These are phyloP conservation scores for Patellaria atrata DNA, from an alignment of 495 filamentous ascomycete genomes.

Conservation along the genomic window DNA sequence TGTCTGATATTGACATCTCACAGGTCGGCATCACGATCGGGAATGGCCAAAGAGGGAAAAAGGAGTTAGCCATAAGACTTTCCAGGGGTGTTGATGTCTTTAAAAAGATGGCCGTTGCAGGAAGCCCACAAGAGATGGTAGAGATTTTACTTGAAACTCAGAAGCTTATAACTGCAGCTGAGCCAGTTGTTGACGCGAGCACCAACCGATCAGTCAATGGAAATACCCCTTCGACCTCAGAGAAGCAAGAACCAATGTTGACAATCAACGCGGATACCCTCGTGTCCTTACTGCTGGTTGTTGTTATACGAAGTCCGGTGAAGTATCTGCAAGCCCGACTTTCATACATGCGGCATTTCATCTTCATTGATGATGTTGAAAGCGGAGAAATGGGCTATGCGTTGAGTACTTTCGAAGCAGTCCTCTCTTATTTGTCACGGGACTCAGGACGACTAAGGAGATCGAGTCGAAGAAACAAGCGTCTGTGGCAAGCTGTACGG, in stretches of 20 bases:
- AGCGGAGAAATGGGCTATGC: conserved; percentile 96
- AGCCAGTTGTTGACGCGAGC: conserved; percentile 25
- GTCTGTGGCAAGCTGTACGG: conserved; percentile 74
- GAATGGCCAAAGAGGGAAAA: conserved; percentile 53
- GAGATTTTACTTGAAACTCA: conserved; percentile 75
- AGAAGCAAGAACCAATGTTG: conserved; percentile 47
- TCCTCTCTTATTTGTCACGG: conserved; percentile 74
- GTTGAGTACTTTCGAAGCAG: conserved; percentile 89
- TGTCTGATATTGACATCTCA: conserved; percentile 85
- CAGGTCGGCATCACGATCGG: conserved; percentile 82
- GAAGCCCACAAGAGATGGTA: conserved; percentile 89
- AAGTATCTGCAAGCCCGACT: conserved; percentile 77
- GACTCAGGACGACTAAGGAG: conserved; percentile 69
- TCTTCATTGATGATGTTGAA: conserved; percentile 94
- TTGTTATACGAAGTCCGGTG: conserved; percentile 85
- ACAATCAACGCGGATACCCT: conserved; percentile 94
- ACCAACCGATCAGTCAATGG: conserved; percentile 20
- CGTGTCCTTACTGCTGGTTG: conserved; percentile 79
- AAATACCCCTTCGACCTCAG: conserved; percentile 32
- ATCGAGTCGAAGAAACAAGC: conserved; percentile 72
- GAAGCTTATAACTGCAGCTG: conserved; percentile 55
- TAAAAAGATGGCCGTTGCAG: conserved; percentile 67
- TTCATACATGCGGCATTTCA: conserved; percentile 87
- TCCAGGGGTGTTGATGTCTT: conserved; percentile 75
- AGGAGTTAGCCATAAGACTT: conserved; percentile 56